Percentiles rank a stretch among this genome's conserved stretches.
phyloP scores from a whole-genome alignment of 495 filamentous ascomycete species.

The Sporormia fimetaria region DNA sequence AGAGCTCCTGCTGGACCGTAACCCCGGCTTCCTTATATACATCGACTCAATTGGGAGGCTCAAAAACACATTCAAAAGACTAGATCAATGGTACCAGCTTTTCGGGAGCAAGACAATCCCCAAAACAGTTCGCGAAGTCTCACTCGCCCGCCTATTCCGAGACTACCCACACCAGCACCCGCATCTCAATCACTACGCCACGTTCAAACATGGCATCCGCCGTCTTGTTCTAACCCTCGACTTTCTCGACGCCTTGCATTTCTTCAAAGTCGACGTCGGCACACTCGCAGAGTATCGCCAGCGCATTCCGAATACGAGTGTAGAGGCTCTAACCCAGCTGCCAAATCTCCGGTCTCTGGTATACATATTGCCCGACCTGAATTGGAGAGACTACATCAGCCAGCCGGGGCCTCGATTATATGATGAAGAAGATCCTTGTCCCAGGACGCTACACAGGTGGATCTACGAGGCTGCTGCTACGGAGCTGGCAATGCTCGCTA shows the following conservation, averaged over 20 bases:
- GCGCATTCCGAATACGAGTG: not conserved
- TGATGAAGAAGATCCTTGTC: constrained; percentile 2
- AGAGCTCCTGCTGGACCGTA: not conserved
- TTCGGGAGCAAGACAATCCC: not conserved
- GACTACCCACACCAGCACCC: constrained; percentile 6
- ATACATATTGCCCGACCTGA: not conserved
- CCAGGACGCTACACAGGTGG: constrained; percentile 5
- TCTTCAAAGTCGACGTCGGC: constrained; percentile 8
- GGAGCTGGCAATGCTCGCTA: not conserved
- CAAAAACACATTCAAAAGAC: not conserved
- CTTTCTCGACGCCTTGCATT: constrained; percentile 1
- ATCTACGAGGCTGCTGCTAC: constrained; percentile 10
- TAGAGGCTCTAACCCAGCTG: constrained; percentile 8
- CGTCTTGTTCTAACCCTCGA: constrained; percentile 4
- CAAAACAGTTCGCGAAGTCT: not conserved
- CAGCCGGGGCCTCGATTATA: not conserved
- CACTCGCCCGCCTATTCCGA: not conserved
- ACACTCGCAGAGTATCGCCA: not conserved
- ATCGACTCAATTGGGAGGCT: not conserved
- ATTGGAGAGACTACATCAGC: not conserved
- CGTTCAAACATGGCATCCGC: constrained; percentile 6
- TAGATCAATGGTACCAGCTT: constrained; percentile 2
- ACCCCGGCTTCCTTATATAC: not conserved
- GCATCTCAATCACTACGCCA: constrained; percentile 3
- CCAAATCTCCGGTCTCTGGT: not conserved